Evolutionary conservation across 305 asterid species (phyloP).

Genomic region (Fraxinus sp.): DNA sequence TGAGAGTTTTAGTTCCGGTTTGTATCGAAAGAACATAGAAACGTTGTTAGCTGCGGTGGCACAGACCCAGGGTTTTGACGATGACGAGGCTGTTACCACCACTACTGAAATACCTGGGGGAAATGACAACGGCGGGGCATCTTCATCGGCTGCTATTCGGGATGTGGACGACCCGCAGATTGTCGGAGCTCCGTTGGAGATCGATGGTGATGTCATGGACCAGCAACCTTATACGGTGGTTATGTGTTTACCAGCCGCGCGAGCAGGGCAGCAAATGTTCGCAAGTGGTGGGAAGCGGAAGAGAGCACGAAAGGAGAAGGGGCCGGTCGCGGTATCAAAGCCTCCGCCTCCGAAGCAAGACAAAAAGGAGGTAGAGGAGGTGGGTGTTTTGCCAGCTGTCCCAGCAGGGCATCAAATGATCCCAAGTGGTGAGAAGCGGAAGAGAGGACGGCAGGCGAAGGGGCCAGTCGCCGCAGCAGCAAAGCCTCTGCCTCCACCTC

Average conservation of each 20-base stretch:
- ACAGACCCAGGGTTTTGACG: constrained; percentile 40
- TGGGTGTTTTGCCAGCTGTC: constrained; percentile 6
- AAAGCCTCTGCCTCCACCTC: constrained; percentile 31
- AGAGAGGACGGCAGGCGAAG: constrained; percentile 71
- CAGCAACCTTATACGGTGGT: constrained; percentile 24
- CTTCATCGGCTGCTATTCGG: constrained; percentile 27
- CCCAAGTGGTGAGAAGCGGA: constrained; percentile 50
- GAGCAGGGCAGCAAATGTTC: constrained; percentile 22
- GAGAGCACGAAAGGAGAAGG: constrained; percentile 70
- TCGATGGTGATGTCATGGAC: constrained; percentile 28
- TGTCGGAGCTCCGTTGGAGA: constrained; percentile 30
- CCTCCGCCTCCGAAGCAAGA: constrained; percentile 31
- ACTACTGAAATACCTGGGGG: constrained; percentile 27
- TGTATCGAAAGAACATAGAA: constrained; percentile 50
- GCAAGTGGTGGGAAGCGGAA: constrained; percentile 50
- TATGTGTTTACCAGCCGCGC: constrained; percentile 13
- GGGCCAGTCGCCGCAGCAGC: constrained; percentile 31
- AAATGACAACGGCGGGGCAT: constrained; percentile 24
- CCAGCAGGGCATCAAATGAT: constrained; percentile 23
- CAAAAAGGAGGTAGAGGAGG: background rate
- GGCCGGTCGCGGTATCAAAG: constrained; percentile 29
- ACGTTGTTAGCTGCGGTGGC: constrained; percentile 61
- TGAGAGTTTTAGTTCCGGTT: background rate
- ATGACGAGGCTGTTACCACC: constrained; percentile 30
- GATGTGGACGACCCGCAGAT: constrained; percentile 29